Evolutionary conservation across 2,329 filamentous ascomycete genomes (phyloP).

Genomic region (Didymella lethalis): DNA sequence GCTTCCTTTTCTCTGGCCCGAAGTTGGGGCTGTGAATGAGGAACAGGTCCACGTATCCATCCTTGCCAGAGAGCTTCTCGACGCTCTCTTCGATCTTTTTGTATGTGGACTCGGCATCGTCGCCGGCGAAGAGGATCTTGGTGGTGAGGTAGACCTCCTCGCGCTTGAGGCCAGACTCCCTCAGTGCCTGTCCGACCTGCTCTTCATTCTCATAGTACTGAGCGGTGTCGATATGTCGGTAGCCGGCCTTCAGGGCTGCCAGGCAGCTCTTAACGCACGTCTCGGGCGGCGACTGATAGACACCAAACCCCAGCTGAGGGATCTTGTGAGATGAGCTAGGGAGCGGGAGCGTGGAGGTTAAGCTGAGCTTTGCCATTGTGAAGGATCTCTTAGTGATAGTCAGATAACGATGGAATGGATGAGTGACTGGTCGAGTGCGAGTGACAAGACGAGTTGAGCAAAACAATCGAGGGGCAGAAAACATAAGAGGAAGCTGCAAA

Average conservation of each 20-base stretch:
- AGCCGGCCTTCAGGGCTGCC: slow-evolving; percentile 65
- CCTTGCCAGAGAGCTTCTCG: slow-evolving; percentile 61
- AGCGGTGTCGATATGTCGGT: slow-evolving; percentile 72
- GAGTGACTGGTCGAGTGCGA: slow-evolving; percentile 14
- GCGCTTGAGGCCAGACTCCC: slow-evolving; percentile 63
- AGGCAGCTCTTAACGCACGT: slow-evolving; percentile 66
- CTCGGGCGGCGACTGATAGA: slow-evolving; percentile 67
- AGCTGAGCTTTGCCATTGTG: slow-evolving; percentile 45
- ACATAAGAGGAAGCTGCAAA: slow-evolving; percentile 20
- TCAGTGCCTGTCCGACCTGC: slow-evolving; percentile 71
- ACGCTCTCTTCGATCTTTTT: slow-evolving; percentile 68
- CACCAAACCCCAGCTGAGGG: slow-evolving; percentile 74
- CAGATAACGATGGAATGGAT: slow-evolving; percentile 4
- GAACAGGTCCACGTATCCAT: slow-evolving; percentile 75
- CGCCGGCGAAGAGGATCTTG: slow-evolving; percentile 68
- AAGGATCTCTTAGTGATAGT: background rate
- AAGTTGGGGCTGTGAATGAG: slow-evolving; percentile 71
- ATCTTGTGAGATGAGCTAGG: slow-evolving; percentile 62
- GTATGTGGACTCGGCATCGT: slow-evolving; percentile 66
- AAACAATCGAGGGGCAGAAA: slow-evolving; percentile 15
- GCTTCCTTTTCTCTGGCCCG: slow-evolving; percentile 63
- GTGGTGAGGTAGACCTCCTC: slow-evolving; percentile 73
- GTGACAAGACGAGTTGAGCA: slow-evolving; percentile 8
- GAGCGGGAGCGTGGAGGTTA: slow-evolving; percentile 60
- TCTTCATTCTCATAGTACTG: slow-evolving; percentile 75